A percentile compares a stretch with the other conserved stretches of the same genome.
Evolutionary conservation across 2,329 filamentous ascomycete species (phyloP).

Genomic region (Penicillium janthinellum): DNA sequence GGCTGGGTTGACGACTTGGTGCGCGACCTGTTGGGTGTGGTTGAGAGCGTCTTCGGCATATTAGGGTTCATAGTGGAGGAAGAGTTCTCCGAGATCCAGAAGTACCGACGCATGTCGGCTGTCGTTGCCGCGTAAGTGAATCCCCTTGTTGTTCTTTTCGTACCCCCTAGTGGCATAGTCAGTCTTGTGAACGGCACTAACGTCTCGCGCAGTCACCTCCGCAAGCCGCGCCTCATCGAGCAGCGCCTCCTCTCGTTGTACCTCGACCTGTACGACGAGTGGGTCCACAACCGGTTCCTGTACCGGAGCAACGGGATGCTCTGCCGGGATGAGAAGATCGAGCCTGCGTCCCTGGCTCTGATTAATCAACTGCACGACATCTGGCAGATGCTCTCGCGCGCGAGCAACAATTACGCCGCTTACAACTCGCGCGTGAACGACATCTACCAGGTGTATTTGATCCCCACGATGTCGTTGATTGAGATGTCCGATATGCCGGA

Average conservation of each 20-base stretch:
- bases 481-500: constrained; percentile 13
- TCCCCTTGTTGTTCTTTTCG: neutral
- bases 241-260: constrained; percentile 24
- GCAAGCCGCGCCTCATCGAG: constrained; percentile 25
- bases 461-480: constrained; percentile 5
- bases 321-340: constrained; percentile 7
- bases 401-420: constrained; percentile 24
- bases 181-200: neutral
- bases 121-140: constrained; percentile 25
- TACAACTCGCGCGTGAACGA: constrained; percentile 17
- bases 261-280: constrained; percentile 30
- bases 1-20: constrained; percentile 18
- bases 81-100: constrained; percentile 5
- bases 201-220: constrained; percentile 19
- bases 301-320: constrained; percentile 22
- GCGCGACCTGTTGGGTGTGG: constrained; percentile 11
- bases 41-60: constrained; percentile 7
- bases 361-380: constrained; percentile 18
- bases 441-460: constrained; percentile 20
- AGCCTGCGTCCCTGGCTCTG: constrained; percentile 15
- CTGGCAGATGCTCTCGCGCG: constrained; percentile 24
- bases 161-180: neutral
- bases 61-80: constrained; percentile 15
- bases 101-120: constrained; percentile 21
- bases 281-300: constrained; percentile 29